Conservation (phyloP, 176 grass and related monocot genomes). For the Urochloa ruziziensis region DNA sequence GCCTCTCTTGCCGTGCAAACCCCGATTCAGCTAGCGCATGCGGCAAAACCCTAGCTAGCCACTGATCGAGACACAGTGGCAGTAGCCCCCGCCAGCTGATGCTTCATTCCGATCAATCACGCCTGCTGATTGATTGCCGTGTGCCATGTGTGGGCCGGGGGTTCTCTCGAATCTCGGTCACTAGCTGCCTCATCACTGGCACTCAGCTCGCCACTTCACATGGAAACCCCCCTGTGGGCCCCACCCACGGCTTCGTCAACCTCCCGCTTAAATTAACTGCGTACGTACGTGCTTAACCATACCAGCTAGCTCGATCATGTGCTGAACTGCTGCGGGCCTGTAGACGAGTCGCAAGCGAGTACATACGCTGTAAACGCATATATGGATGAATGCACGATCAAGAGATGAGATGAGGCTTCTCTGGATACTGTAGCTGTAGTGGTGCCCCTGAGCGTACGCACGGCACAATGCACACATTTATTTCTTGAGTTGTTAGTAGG, state of each 20-base stretch:
- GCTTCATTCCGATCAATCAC: too few species aligned
- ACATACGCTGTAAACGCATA: too few species aligned
- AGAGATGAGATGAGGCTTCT: too few species aligned
- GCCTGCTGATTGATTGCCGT: too few species aligned
- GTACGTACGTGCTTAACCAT: too few species aligned
- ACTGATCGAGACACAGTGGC: slow-evolving; percentile 3
- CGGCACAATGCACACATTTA: background rate
- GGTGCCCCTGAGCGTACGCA: too few species aligned
- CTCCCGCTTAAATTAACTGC: too few species aligned
- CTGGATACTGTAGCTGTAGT: background rate
- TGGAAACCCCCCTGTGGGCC: slow-evolving; percentile 5
- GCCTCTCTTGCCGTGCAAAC: background rate
- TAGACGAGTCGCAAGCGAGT: background rate
- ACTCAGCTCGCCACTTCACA: background rate
- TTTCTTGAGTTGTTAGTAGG: background rate
- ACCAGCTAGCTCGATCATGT: background rate
- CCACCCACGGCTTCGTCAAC: background rate
- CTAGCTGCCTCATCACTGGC: slow-evolving; percentile 10
- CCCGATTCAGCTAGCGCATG: background rate
- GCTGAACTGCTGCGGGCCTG: background rate
- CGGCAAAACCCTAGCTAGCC: slow-evolving; percentile 2
- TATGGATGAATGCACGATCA: background rate
- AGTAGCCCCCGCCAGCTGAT: background rate
- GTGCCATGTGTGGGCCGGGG: too few species aligned
- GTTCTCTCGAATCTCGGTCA: too few species aligned